Base-by-base conservation (phyloP, 2,329 filamentous ascomycete species). In the Fusarium dlaminii region DNA sequence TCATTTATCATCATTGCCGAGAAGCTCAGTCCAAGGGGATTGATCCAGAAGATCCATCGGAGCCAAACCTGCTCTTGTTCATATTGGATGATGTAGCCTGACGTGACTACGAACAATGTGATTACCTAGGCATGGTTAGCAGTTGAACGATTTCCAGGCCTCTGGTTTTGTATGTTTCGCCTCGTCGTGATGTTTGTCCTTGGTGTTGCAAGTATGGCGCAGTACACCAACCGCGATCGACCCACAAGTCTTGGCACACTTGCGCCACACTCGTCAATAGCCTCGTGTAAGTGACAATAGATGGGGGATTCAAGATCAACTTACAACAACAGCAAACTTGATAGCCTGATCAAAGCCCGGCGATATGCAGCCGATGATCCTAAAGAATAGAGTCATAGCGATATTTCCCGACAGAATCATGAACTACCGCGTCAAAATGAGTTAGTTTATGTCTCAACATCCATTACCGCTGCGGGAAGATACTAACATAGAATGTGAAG, bases 271-370 rank as follows among this genome's bases (percentile, higher is more conserved):
- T 27, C 30, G 8, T 22, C 29, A n/a, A 48, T 20, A 10, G 11
- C 32, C 30, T 52, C 49, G 18, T 54, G 24, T 29, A 54, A 40
- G 24, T 39, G 17, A 27, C 6, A 36, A 18, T 8, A 54, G 14
- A 54, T 36, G 12, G 15, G 9, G 27, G 36, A 54, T 39, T 30
- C 27, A 18, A n/a, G 22, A 20, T 39, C 3, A 43, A 57, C 59
- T 63, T 59, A 94, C 88, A 2, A 94, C 87, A 10, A 94, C 91
- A 12, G 93, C 93, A 63, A 94, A 92, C 81, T 95, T 95, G 81
- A 95, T 93, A 7, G 95, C 95, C 48, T 93, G 93, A 79, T 97
- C 93, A 66, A 97, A 97, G 77, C 94, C 93, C 0, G 93, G 92
- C 67, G 92, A 94, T 18, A 93, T 68, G 68, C 91, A 94, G 12